Conservation (phyloP, 768 basidiomycete genomes). For the Lactarius tabidus region DNA sequence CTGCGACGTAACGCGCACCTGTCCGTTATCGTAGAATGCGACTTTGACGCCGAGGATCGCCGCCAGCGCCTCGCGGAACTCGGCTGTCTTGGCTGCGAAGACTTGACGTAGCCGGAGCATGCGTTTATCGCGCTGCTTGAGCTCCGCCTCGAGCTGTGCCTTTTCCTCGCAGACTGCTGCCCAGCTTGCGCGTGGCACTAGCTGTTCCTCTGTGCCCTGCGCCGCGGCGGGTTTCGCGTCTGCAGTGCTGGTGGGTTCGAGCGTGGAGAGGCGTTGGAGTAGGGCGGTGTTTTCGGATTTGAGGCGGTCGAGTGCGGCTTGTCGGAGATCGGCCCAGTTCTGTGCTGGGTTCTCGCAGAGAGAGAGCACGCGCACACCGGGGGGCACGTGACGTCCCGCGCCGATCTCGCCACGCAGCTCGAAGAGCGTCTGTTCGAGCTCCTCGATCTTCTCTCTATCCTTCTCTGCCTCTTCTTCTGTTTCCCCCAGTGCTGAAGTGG, state of each 20-base stretch:
- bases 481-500: conserved; percentile 42
- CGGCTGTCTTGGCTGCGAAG: conserved; percentile 78
- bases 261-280: conserved; percentile 56
- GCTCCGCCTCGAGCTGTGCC: conserved; percentile 54
- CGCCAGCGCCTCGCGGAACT: conserved; percentile 88
- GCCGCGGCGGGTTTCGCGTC: conserved; percentile 13
- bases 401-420: conserved; percentile 75
- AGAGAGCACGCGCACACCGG: conserved; percentile 62
- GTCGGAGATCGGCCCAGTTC: conserved; percentile 71
- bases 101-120: conserved; percentile 80
- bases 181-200: conserved; percentile 78
- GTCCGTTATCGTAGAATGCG: conserved; percentile 86
- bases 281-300: conserved; percentile 82
- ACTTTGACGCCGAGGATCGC: conserved; percentile 89
- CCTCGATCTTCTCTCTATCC: conserved; percentile 54
- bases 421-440: conserved; percentile 74
- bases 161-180: conserved; percentile 70
- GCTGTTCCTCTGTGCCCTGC: conserved; percentile 23
- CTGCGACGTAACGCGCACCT: conserved; percentile 85
- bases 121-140: conserved; percentile 79
- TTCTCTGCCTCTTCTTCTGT: conserved; percentile 35
- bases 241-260: conserved; percentile 40
- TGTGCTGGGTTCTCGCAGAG: conserved; percentile 79
- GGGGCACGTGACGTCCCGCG: conserved; percentile 70
- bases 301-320: conserved; percentile 69